Evolutionary conservation across 164 flowering plant species (phyloP), one percentile per base, ranked within the genome.

Genomic region (Chimonanthus salicifolius): DNA sequence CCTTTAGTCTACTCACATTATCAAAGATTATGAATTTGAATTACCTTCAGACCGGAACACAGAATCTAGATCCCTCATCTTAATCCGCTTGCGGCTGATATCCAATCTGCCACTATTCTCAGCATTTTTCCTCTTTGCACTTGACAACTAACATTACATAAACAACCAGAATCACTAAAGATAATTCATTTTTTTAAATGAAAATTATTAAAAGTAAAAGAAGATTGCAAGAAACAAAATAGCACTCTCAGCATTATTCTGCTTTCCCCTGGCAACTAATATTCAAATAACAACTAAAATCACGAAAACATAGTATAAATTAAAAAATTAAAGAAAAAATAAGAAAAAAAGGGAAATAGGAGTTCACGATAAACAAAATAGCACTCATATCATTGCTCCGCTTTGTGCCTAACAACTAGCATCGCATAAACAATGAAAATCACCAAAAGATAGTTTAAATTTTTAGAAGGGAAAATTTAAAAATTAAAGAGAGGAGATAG

Each of bases 21-120:
- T 51, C 13, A 11, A 51, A 51, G 58, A 51, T 9, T 10, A 11
- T 9, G 13, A 9, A 10, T 51, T 51, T 15, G 16, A 4, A 64
- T 68, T 62, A 74, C 74, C 89, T 80, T 85, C 83, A n/a, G 84
- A 78, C 0, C 79, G 78, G 43, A 81, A 68, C 7, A 83, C 77
- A 1, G 87, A 78, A 44, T 79, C 84, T 82, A 85, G 86, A 87
- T 87, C 88, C 72, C 86, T 58, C 84, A 85, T 83, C 79, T 89
- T 90, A 7, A 76, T 74, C 45, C 88, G 85, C 83, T 87, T 88
- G 0, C 74, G 73, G 20, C 16, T 46, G 62, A n/a, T 51, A 9
- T 77, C 86, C 1, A 77, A 48, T 49, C 73, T 75, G 66, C 81
- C 84, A 46, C 68, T 86, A n/a, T 76, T 67, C 20, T 80, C 84